Evolutionary conservation across 75 land plant genomes (phyloP), one percentile per base, ranked within the genome.

Genomic region (Cunninghamia lanceolata): DNA sequence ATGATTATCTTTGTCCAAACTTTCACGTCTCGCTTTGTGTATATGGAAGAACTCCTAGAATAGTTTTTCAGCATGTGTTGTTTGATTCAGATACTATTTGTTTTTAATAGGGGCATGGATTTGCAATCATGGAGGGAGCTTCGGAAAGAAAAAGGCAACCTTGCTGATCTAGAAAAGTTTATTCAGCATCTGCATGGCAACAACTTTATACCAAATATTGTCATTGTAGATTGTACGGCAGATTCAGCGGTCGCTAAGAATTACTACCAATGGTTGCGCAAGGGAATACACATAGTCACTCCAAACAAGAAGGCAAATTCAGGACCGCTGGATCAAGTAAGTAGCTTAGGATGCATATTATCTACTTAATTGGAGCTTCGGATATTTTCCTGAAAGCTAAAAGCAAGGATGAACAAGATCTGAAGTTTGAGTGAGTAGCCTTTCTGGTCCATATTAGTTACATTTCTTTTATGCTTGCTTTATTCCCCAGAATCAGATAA

Each of bases 261-360:
- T 73, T 98, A 98, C 86, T 89, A 93, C 82, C 89, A 93, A 73
- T 98, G 99, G 99, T 73, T 98, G 59, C 84, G 91, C 25, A 93
- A 91, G 87, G 99, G 99, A 53, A 98, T 98, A 68, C 99, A 97
- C 89, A 91, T 97, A 3, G 88, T 97, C 32, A 97, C 99, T 7
- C 99, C 99, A 47, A 97, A 97, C 86, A 96, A 96, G 85, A 98
- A 95, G 81, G 99, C 99, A 32, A 98, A 96, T 86, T 98, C 99
- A 38, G 99, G 99, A 63, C 98, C 99, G 32, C 94, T 98, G 85
- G 96, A 94, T 74, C 90, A 94, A 93, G 99, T 98, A 90, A 66
- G 34, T 85, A 34, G 28, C 14, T 47, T 32, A 86, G 15, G 34
- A 84, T 34, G 32, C 38, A 7, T 14, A 15, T 15, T 77, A 39